Conservation (phyloP, 495 filamentous ascomycete genomes). For the Choiromyces venosus region DNA sequence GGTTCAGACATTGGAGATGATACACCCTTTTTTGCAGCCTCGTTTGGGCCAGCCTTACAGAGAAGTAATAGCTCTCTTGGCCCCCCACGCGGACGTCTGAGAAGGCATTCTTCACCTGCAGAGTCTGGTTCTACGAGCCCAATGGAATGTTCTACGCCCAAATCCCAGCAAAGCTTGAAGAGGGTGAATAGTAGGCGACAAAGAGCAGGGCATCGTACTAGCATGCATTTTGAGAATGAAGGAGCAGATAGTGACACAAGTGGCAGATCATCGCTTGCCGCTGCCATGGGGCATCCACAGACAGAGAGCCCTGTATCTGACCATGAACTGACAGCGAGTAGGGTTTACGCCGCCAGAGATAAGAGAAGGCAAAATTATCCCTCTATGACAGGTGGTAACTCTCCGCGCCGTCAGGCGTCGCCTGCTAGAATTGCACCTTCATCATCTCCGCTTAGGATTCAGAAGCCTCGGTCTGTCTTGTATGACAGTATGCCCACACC, state of each 20-base stretch:
- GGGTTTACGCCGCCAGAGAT: constrained; percentile 53
- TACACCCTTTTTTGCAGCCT: constrained; percentile 37
- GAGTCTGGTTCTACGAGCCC: constrained; percentile 82
- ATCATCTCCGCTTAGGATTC: constrained; percentile 78
- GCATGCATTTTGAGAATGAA: constrained; percentile 42
- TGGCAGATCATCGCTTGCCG: constrained; percentile 68
- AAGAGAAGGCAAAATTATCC: constrained; percentile 67
- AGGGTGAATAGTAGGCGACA: constrained; percentile 22
- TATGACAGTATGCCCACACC: constrained; percentile 76
- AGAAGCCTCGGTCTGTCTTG: constrained; percentile 71
- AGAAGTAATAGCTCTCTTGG: constrained; percentile 26
- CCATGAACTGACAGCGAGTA: constrained; percentile 61
- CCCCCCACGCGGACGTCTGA: constrained; percentile 32
- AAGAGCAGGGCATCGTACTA: constrained; percentile 30
- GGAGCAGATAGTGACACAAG: constrained; percentile 75
- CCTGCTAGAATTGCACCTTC: constrained; percentile 65
- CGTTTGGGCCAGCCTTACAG: constrained; percentile 38
- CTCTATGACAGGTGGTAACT: constrained; percentile 45
- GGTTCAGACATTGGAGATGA: constrained; percentile 40
- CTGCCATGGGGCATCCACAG: constrained; percentile 57
- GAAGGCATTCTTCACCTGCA: constrained; percentile 57
- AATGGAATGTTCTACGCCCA: constrained; percentile 82
- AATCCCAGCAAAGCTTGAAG: constrained; percentile 70
- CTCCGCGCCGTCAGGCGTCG: constrained; percentile 77
- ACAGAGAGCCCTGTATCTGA: constrained; percentile 92